Evolutionary conservation across 2,329 filamentous ascomycete species (phyloP).

Genomic region (Cercospora beticola): DNA sequence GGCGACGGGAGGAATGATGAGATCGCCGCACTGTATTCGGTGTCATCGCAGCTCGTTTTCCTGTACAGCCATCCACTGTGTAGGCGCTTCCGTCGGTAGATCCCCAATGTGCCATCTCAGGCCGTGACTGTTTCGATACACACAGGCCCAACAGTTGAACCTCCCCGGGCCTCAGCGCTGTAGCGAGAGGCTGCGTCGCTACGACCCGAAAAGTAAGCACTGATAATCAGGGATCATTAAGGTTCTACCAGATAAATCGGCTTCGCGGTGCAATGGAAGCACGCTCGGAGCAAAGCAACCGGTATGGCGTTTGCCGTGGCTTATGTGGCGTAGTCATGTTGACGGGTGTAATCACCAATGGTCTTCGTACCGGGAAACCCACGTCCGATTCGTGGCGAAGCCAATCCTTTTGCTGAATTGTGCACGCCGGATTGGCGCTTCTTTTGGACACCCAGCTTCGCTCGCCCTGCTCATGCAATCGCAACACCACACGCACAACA

Average conservation of each 20-base stretch:
- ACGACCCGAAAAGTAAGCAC: not conserved
- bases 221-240: not conserved
- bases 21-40: not conserved
- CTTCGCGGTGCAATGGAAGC: not conserved
- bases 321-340: not conserved
- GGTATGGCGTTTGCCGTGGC: not conserved
- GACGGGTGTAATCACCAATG: not conserved
- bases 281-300: not conserved
- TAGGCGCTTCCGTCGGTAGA: not conserved
- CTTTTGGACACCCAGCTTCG: not conserved
- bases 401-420: not conserved
- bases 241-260: not conserved
- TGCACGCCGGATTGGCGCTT: not conserved
- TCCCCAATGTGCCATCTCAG: not conserved
- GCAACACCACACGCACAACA: not conserved
- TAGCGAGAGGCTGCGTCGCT: not conserved
- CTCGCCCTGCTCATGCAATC: not conserved
- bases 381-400: constrained; percentile 7
- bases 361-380: not conserved
- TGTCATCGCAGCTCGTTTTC: not conserved
- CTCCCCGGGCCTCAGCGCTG: not conserved
- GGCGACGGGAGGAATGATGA: not conserved
- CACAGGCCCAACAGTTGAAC: not conserved
- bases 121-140: not conserved
- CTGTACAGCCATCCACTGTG: not conserved